Conservation (phyloP, 768 basidiomycete species). For the Lyophyllum semitale region DNA sequence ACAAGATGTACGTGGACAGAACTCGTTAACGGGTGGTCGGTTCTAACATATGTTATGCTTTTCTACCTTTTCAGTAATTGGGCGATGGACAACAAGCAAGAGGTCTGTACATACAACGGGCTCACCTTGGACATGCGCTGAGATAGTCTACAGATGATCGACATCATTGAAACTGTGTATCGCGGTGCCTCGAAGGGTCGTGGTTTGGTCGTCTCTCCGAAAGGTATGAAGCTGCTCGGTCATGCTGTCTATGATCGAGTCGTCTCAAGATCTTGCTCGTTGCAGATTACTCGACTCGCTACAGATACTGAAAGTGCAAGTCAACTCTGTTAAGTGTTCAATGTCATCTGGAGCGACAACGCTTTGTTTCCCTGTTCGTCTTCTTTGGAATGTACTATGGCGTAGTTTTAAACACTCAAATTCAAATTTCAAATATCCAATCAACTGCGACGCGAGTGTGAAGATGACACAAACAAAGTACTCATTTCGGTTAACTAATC, state of each 20-base stretch:
- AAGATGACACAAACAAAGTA: not conserved
- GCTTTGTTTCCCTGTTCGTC: not conserved
- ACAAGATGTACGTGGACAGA: slow-evolving; percentile 83
- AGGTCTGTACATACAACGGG: slow-evolving; percentile 49
- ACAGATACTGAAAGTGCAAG: slow-evolving; percentile 32
- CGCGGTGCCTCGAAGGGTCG: slow-evolving; percentile 97
- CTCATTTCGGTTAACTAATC: not conserved
- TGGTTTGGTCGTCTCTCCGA: slow-evolving; percentile 95
- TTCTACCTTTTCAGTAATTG: slow-evolving; percentile 69
- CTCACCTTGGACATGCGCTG: not conserved
- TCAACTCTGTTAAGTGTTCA: not conserved
- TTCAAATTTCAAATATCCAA: not conserved
- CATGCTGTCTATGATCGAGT: not conserved
- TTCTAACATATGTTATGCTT: slow-evolving; percentile 11
- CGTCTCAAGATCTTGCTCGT: not conserved
- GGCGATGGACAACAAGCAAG: slow-evolving; percentile 99
- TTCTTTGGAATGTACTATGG: no score
- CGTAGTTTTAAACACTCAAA: not conserved
- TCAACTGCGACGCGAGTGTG: not conserved
- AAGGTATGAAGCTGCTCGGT: slow-evolving; percentile 54
- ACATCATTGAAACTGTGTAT: slow-evolving; percentile 98
- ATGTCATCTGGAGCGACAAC: not conserved
- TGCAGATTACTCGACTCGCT: slow-evolving; percentile 47
- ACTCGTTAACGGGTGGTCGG: not conserved
- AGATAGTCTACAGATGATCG: slow-evolving; percentile 68